Evolutionary conservation across 805 yeast species (phyloP), one percentile per base, ranked within the genome.

Genomic region (Teunomyces cretensis): DNA sequence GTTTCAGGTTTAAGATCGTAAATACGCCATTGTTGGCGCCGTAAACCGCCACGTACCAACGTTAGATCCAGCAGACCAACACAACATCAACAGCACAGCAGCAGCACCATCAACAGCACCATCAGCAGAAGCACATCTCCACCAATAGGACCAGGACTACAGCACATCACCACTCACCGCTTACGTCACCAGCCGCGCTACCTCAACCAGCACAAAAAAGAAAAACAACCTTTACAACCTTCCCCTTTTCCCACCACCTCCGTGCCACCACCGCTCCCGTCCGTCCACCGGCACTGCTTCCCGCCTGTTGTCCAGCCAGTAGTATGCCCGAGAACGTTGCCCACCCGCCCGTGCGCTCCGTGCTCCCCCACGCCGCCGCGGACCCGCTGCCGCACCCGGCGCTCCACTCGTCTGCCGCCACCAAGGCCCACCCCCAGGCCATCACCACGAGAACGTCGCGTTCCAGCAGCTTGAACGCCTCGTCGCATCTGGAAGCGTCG

Each of bases 391-490:
- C 22, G 22, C 22, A 3, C 22, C 22, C 6, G 22, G 22, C 22
- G 22, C 22, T 19, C 22, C 22, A 19, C 27, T 22, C 38, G 14
- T 2, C 38, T 12, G 2, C 38, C 9, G 11, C 16, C 12, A n/a
- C n/a, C 38, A 35, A 22, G 22, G 22, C 22, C 22, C 22, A 19
- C 6, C 22, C 22, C 22, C 22, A 19, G 22, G 6, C 22, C 38
- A 11, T 19, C 38, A 17, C 38, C 38, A 17, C 38, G 22, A 19
- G 38, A 7, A 16, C 43, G 19, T 15, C 45, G 19, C 33, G 36
- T 27, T 28, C 40, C 33, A 19, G 16, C 15, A 35, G 38, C 38
- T 11, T 19, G 12, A 14, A n/a, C 14, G 12, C 13, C 11, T 19
- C 22, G 22, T 19, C 22, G 22, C 22, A 3, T 3, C 27, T 36